Percentiles rank a stretch among this genome's conserved stretches.
Conservation (phyloP, 2,329 filamentous ascomycete genomes). For the Penicillium sp. region DNA sequence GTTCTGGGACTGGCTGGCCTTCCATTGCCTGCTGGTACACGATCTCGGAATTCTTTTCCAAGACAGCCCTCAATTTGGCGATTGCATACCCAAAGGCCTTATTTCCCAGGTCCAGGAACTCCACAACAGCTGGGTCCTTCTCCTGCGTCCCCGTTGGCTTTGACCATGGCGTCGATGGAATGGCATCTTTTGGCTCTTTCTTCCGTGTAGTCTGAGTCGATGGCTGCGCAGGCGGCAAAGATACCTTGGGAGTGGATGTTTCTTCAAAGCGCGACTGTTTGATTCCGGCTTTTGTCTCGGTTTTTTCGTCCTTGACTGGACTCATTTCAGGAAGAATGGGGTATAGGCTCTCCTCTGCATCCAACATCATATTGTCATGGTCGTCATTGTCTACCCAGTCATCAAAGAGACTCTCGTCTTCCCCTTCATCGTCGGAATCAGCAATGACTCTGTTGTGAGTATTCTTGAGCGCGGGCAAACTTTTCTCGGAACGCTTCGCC, state of each 20-base stretch:
- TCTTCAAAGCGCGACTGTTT: background rate
- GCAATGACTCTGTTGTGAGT: conserved; percentile 28
- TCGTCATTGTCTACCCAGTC: conserved; percentile 25
- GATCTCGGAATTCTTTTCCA: conserved; percentile 38
- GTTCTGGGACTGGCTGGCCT: conserved; percentile 34
- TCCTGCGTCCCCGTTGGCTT: conserved; percentile 23
- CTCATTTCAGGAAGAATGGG: conserved; percentile 31
- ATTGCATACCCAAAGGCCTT: conserved; percentile 30
- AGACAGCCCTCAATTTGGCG: conserved; percentile 30
- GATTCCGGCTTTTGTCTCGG: background rate
- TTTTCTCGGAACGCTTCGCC: conserved; percentile 6
- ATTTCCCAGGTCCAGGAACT: conserved; percentile 35
- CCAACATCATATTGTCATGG: conserved; percentile 19
- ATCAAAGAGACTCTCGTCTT: conserved; percentile 22
- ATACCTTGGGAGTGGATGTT: background rate
- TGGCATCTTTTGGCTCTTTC: conserved; percentile 4
- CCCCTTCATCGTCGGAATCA: conserved; percentile 38
- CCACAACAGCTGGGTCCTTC: conserved; percentile 27
- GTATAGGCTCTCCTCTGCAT: conserved; percentile 31
- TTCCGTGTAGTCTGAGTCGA: conserved; percentile 11
- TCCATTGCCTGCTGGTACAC: conserved; percentile 42
- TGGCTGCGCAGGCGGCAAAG: conserved; percentile 14
- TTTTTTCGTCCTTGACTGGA: conserved; percentile 9
- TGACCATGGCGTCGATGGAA: conserved; percentile 16
- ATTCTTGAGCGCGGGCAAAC: conserved; percentile 8